phyloP scores from a whole-genome alignment of 345 rosid genomes.

The Salix viminalis region DNA sequence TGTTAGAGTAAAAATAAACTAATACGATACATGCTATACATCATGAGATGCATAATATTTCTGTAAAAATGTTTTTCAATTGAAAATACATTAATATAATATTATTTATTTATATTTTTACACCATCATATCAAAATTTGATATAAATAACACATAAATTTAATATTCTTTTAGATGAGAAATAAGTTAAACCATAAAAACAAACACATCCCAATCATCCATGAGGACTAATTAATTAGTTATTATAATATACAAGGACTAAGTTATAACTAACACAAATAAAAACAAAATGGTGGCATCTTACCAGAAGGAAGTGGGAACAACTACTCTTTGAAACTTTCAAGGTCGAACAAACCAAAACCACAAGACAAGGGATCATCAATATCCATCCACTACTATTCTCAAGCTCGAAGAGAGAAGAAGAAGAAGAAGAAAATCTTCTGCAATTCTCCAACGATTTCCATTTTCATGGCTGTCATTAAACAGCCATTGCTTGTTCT shows the following conservation, averaged over 20 bases:
- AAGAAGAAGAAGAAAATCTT: neutral
- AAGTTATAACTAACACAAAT: neutral
- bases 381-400: neutral
- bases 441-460: neutral
- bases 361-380: neutral
- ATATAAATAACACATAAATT: too few relatives aligned
- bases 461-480: conserved; percentile 33
- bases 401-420: neutral
- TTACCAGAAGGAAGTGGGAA: conserved; percentile 14
- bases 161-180: too few relatives aligned
- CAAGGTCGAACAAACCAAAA: conserved; percentile 25
- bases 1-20: too few relatives aligned
- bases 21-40: too few relatives aligned
- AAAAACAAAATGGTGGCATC: neutral
- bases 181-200: too few relatives aligned
- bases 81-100: fast-evolving
- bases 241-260: neutral
- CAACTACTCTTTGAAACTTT: conserved; percentile 31
- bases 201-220: neutral
- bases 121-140: too few relatives aligned
- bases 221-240: neutral
- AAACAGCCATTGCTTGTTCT: conserved; percentile 32
- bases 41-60: too few relatives aligned
- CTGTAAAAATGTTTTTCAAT: too few relatives aligned
- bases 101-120: too few relatives aligned